Evolutionary conservation across 2,329 filamentous ascomycete genomes (phyloP), one percentile per base, ranked within the genome.

Genomic region (Sarocladium kiliense): DNA sequence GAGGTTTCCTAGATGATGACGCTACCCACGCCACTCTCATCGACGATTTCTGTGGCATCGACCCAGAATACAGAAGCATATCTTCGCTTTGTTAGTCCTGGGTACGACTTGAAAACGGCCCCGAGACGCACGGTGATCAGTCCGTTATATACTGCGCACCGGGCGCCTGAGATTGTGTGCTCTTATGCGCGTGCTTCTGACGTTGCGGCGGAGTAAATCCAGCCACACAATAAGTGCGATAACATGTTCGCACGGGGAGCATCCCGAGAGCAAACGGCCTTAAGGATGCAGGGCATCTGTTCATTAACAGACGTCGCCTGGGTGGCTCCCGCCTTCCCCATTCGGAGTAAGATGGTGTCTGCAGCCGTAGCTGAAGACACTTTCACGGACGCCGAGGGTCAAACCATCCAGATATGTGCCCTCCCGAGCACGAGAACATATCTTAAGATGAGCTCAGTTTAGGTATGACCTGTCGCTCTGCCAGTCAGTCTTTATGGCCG

Each of bases 41-140:
- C 30, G 30, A 32, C 30, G 12, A 12, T 6, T 32, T 32, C 12
- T 32, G 30, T 32, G 30, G 30, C 30, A n/a, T n/a, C n/a, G n/a
- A n/a, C n/a, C n/a, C n/a, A n/a, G n/a, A n/a, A n/a, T n/a, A n/a
- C n/a, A n/a, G n/a, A n/a, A n/a, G n/a, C n/a, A n/a, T n/a, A n/a
- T n/a, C n/a, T n/a, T n/a, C n/a, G n/a, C n/a, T 44, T 44, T 7
- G 39, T 23, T 51, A 34, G 47, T 51, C 47, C 47, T 51, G 47
- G 18, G 47, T 18, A 51, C 18, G 47, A 51, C 47, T 51, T 19
- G 6, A 23, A 51, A 51, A 47, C 27, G 44, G 25, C 44, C 19
- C 44, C 44, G 44, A 47, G 25, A 23, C 25, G 23, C 3, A 16
- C 53, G 27, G 14, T 47, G 37, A 23, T 32, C 19, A 34, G 27